Percentiles rank a stretch among this genome's conserved stretches.
Evolutionary conservation across 2,329 filamentous ascomycete genomes (phyloP).

Genomic region (Botryotinia convoluta): DNA sequence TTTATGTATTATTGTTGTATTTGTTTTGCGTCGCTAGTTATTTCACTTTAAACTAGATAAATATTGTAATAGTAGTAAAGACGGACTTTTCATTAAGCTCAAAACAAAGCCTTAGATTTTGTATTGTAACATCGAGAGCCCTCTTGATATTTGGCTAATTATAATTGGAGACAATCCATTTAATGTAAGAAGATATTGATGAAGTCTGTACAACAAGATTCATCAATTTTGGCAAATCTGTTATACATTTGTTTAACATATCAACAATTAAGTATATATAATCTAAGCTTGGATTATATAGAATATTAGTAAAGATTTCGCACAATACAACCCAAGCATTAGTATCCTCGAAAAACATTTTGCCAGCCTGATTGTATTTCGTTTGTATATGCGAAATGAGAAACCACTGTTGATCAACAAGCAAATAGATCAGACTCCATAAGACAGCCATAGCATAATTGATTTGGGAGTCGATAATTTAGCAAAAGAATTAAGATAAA

Average conservation of each 20-base stretch:
- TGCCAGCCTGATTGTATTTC: conserved; percentile 6
- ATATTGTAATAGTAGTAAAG: neutral
- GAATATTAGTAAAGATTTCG: too few species aligned
- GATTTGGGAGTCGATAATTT: neutral
- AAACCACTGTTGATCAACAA: conserved; percentile 7
- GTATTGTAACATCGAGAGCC: too few species aligned
- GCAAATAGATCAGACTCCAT: conserved; percentile 11
- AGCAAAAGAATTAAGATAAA: conserved; percentile 14
- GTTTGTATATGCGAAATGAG: conserved; percentile 5
- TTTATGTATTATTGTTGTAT: neutral
- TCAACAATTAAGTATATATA: neutral
- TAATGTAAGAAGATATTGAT: neutral
- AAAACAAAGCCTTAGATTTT: neutral
- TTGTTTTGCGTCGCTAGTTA: neutral
- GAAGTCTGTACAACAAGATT: neutral
- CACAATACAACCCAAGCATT: too few species aligned
- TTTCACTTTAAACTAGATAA: neutral
- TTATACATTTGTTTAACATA: neutral
- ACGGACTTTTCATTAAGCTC: conserved; percentile 8
- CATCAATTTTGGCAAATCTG: neutral
- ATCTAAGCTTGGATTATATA: too few species aligned
- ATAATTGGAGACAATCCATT: conserved; percentile 1
- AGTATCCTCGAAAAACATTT: too few species aligned
- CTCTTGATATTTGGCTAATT: neutral
- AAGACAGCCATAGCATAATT: neutral